phyloP scores from a whole-genome alignment of 768 basidiomycete genomes.

The Gautieria morchelliformis region DNA sequence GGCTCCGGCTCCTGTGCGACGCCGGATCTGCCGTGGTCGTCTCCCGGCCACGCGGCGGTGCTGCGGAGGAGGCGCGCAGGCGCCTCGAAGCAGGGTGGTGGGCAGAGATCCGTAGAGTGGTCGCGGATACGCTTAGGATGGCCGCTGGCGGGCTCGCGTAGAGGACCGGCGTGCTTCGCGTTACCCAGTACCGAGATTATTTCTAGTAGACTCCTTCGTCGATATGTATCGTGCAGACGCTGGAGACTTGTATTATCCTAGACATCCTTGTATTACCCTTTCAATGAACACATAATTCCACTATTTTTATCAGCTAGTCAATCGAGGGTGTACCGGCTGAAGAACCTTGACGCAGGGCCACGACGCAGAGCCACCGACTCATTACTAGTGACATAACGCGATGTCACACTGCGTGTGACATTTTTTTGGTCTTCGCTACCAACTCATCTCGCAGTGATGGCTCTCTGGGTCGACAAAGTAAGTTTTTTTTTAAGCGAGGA shows the following conservation, averaged over 20 bases:
- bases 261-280: no score
- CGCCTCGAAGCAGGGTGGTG: conserved; percentile 41
- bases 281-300: no score
- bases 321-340: no score
- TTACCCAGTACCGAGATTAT: no score
- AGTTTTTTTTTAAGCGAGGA: not conserved
- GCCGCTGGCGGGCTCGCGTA: conserved; percentile 66
- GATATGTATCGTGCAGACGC: no score
- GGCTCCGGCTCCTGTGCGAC: conserved; percentile 17
- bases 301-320: no score
- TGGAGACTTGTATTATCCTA: no score
- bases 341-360: no score
- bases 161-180: not conserved
- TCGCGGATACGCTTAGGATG: conserved; percentile 65
- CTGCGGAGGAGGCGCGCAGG: conserved; percentile 50
- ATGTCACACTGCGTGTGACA: conserved; percentile 1
- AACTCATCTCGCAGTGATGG: conserved; percentile 31
- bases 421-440: not conserved
- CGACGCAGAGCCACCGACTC: no score
- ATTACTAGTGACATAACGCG: conserved; percentile 2
- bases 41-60: conserved; percentile 18
- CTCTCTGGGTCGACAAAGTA: conserved; percentile 63
- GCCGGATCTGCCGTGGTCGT: not conserved
- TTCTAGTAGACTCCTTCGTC: no score
- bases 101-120: conserved; percentile 39